Conservation (phyloP, 495 filamentous ascomycete genomes). For the Hyaloscypha hepaticicola region DNA sequence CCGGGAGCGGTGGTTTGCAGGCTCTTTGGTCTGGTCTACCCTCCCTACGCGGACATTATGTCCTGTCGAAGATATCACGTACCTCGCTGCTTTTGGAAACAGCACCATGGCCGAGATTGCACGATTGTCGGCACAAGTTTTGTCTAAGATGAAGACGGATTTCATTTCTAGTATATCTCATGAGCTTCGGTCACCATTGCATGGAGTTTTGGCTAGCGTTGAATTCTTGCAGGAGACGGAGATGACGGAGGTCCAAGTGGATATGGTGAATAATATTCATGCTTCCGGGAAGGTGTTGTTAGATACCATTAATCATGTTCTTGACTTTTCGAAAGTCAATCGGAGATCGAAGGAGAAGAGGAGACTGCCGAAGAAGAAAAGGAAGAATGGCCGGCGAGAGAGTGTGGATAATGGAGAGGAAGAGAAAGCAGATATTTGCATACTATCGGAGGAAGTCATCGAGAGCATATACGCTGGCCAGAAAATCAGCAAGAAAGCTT, state of each 20-base stretch:
- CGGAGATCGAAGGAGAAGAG: constrained; percentile 26
- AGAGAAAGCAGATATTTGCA: constrained; percentile 35
- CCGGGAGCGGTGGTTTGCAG: constrained; percentile 66
- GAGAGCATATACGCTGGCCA: constrained; percentile 44
- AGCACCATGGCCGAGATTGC: constrained; percentile 55
- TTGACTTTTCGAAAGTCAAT: constrained; percentile 65
- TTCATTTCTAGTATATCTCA: constrained; percentile 75
- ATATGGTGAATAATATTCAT: constrained; percentile 71
- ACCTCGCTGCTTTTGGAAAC: constrained; percentile 55
- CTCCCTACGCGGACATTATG: constrained; percentile 40
- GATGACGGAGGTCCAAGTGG: constrained; percentile 49
- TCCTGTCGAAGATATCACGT: constrained; percentile 50
- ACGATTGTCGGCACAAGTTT: constrained; percentile 44
- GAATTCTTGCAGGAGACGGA: constrained; percentile 65
- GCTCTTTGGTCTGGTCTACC: constrained; percentile 63
- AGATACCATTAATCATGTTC: constrained; percentile 76
- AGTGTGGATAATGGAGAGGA: constrained; percentile 21
- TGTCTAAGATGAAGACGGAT: constrained; percentile 58
- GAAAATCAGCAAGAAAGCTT: constrained; percentile 29
- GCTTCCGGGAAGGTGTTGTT: constrained; percentile 73
- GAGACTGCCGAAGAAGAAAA: constrained; percentile 16
- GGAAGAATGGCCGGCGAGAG: constrained; percentile 8
- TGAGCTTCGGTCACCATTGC: constrained; percentile 72
- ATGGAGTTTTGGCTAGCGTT: constrained; percentile 58
- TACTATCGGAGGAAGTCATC: constrained; percentile 43